These are phyloP conservation scores for Talaromyces trachyspermus DNA, from an alignment of 495 filamentous ascomycete genomes.

Conservation along the genomic window DNA sequence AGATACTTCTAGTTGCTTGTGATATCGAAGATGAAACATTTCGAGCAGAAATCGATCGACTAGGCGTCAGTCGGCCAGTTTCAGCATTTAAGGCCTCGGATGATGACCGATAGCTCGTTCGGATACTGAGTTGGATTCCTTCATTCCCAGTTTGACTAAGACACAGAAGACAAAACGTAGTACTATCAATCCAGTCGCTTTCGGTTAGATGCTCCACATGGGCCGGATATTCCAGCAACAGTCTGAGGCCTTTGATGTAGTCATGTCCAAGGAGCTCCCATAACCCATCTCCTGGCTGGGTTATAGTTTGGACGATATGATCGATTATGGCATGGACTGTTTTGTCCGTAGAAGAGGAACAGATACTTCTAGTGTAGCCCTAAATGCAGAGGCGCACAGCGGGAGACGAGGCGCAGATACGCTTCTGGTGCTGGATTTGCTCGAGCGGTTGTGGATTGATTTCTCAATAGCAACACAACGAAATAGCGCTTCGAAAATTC, in stretches of 20 bases:
- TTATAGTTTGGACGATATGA: constrained; percentile 72
- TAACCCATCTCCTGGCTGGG: constrained; percentile 46
- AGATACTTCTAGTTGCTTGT: constrained; percentile 23
- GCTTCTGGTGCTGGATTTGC: constrained; percentile 36
- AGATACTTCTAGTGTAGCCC: constrained; percentile 60
- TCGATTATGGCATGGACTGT: constrained; percentile 70
- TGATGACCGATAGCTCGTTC: constrained; percentile 19
- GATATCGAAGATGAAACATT: constrained; percentile 19
- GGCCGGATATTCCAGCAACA: constrained; percentile 61
- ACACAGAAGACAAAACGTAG: constrained; percentile 54
- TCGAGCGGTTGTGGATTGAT: constrained; percentile 51
- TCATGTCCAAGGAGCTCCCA: constrained; percentile 67
- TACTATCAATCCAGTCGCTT: constrained; percentile 59
- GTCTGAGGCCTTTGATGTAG: constrained; percentile 68
- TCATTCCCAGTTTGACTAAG: constrained; percentile 19
- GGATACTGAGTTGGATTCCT: constrained; percentile 22
- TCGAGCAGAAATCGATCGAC: constrained; percentile 24
- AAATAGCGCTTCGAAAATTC: constrained; percentile 77
- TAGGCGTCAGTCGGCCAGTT: constrained; percentile 24
- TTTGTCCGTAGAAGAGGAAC: constrained; percentile 62
- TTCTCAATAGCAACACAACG: constrained; percentile 58
- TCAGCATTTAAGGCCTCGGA: constrained; percentile 22
- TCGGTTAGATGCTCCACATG: constrained; percentile 69
- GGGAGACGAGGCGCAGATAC: constrained; percentile 51
- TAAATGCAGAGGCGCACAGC: constrained; percentile 63